Conservation (phyloP, 208 protist genomes). For the Leishmania major region DNA sequence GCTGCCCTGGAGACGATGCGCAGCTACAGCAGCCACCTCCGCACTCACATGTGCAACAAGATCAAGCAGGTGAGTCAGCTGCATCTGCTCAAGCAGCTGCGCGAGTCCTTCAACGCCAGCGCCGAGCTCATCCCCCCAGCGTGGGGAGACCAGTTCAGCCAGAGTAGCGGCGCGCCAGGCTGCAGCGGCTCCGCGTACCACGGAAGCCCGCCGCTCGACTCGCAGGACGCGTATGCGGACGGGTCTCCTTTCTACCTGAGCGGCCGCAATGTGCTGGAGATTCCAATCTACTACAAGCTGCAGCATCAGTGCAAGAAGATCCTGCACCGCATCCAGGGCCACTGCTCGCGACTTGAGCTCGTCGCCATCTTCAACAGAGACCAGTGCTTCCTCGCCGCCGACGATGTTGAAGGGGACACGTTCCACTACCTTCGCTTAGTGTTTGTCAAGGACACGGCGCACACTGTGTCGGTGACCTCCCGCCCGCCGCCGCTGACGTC, state of each 20-base stretch:
- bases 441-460: constrained; percentile 78
- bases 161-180: constrained; percentile 1
- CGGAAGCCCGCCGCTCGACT: constrained; percentile 1
- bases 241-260: constrained; percentile 58
- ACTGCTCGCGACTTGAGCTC: constrained; percentile 78
- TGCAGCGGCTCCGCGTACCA: not conserved
- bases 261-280: constrained; percentile 66
- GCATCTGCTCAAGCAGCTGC: constrained; percentile 83
- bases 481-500: constrained; percentile 53
- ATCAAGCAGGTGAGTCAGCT: constrained; percentile 81
- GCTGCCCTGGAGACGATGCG: constrained; percentile 16
- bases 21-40: constrained; percentile 41
- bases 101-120: constrained; percentile 80
- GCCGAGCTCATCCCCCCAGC: constrained; percentile 70
- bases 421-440: constrained; percentile 91
- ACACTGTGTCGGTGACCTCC: constrained; percentile 43
- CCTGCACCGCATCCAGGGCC: constrained; percentile 66
- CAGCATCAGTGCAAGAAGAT: constrained; percentile 89
- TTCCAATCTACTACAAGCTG: constrained; percentile 91
- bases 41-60: constrained; percentile 62
- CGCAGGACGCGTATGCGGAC: not conserved
- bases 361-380: constrained; percentile 85
- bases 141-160: constrained; percentile 87
- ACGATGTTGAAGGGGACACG: constrained; percentile 74
- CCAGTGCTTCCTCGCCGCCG: constrained; percentile 88